Evolutionary conservation across 177 flowering plant species (phyloP), one percentile per base, ranked within the genome.

Genomic region (Vitis hybrid): DNA sequence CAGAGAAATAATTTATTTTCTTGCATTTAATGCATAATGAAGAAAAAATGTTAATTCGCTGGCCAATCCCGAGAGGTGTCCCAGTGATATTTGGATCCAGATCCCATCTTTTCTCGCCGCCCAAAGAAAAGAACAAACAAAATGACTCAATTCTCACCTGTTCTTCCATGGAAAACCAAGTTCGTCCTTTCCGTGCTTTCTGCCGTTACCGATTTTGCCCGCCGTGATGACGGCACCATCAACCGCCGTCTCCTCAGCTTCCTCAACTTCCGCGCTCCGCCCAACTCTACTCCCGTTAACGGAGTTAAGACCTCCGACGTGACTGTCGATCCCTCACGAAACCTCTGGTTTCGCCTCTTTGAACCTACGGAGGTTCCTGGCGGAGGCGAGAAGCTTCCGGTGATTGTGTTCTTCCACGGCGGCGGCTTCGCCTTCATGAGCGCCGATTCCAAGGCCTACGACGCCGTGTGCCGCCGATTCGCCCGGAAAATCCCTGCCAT

Each of bases 331-430:
- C 52, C 78, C 52, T 11, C 72, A 27, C 80, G 81, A 56, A 62
- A 72, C 63, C 79, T 78, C 77, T 78, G 83, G 82, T 73, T 78
- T 71, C 79, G 87, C 19, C 65, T 83, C 75, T 83, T 74, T 73
- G 13, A 49, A 3, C 86, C 84, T 19, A 40, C 75, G 46, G 0
- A 58, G 64, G 52, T 64, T 56, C 1, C 48, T 19, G 32, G 11
- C 70, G 35, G 16, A 27, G 65, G 4, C 4, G 19, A 27, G 21
- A n/a, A 49, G 49, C 62, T 77, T 21, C 83, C 82, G 3, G 76
- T 82, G 63, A 4, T 80, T 70, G 40, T 84, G 18, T 83, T 75
- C 81, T 81, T 79, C 66, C 86, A 83, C 59, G 86, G 86, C 63
- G 84, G 86, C 0, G 86, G 86, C 2, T 83, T 83, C 68, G 19